phyloP scores from a whole-genome alignment of 2,329 filamentous ascomycete genomes.

The Sclerotinia subarctica region DNA sequence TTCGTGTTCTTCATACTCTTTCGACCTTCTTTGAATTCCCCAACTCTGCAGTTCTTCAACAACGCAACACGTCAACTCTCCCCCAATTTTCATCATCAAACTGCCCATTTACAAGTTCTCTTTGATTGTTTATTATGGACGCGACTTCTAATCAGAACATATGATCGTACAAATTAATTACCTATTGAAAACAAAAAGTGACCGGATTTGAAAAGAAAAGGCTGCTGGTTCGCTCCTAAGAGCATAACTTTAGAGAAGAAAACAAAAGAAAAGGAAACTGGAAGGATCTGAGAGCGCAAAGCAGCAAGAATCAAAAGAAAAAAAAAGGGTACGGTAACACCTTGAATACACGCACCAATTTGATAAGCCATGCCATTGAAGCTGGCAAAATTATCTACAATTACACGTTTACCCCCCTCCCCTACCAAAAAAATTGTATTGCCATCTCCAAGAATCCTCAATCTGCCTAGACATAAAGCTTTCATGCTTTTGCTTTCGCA shows the following conservation, averaged over 20 bases:
- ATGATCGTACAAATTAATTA: conserved; percentile 39
- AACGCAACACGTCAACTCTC: conserved; percentile 8
- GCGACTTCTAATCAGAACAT: conserved; percentile 35
- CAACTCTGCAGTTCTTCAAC: neutral
- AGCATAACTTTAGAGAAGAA: conserved; percentile 24
- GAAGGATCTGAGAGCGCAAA: conserved; percentile 10
- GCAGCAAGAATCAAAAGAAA: neutral
- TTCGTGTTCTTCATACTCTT: no score
- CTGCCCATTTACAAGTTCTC: conserved; percentile 22
- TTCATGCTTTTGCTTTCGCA: conserved; percentile 18
- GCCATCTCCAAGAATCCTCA: conserved; percentile 14
- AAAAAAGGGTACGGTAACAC: conserved; percentile 39
- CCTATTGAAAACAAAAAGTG: conserved; percentile 29
- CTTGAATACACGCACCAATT: conserved; percentile 32
- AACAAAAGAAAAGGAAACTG: neutral
- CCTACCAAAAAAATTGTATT: conserved; percentile 11
- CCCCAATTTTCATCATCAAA: conserved; percentile 18
- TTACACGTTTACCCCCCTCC: conserved; percentile 7
- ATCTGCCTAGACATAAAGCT: conserved; percentile 20
- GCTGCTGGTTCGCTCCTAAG: conserved; percentile 25
- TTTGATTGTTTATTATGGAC: conserved; percentile 31
- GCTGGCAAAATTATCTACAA: conserved; percentile 20
- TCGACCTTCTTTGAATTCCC: neutral
- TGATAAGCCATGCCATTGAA: conserved; percentile 25
- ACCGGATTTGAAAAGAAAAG: conserved; percentile 19